Conservation (phyloP, 2,329 filamentous ascomycete genomes). For the Xylariaceae sp. region DNA sequence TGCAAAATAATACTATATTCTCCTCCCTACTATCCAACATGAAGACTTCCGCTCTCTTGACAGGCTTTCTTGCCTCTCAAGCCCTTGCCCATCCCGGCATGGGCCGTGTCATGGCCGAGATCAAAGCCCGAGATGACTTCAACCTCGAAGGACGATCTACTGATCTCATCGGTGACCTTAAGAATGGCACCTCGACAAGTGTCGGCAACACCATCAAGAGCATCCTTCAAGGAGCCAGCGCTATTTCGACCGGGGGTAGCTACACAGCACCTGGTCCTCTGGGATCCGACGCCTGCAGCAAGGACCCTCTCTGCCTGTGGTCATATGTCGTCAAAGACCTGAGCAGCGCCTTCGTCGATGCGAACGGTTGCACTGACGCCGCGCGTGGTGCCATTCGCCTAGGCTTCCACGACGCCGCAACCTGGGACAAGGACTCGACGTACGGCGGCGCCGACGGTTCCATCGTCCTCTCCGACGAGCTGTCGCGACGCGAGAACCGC, state of each 20-base stretch:
- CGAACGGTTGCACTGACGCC: conserved; percentile 22
- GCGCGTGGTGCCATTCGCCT: conserved; percentile 24
- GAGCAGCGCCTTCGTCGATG: conserved; percentile 27
- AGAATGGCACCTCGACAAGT: conserved; percentile 2
- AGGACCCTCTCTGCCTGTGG: conserved; percentile 36
- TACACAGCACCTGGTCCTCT: conserved; percentile 19
- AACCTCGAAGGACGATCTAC: conserved; percentile 11
- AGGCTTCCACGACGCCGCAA: conserved; percentile 27
- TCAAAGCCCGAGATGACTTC: conserved; percentile 17
- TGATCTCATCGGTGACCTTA: not conserved
- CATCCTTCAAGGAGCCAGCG: conserved; percentile 16
- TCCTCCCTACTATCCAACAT: conserved; percentile 12
- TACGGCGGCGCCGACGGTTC: conserved; percentile 26
- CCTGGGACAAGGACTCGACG: conserved; percentile 33
- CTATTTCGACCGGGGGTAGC: conserved; percentile 9
- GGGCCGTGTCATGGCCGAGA: conserved; percentile 17
- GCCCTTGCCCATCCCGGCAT: conserved; percentile 22
- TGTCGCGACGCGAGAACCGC: conserved; percentile 20
- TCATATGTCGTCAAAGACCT: conserved; percentile 34
- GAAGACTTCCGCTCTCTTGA: conserved; percentile 14
- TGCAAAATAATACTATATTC: too few species aligned
- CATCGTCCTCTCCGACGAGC: conserved; percentile 24
- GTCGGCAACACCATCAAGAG: conserved; percentile 17
- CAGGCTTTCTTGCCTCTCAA: conserved; percentile 9
- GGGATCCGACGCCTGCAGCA: conserved; percentile 18